Evolutionary conservation across 2,329 filamentous ascomycete species (phyloP).

Genomic region (Talaromyces albobiverticillius): DNA sequence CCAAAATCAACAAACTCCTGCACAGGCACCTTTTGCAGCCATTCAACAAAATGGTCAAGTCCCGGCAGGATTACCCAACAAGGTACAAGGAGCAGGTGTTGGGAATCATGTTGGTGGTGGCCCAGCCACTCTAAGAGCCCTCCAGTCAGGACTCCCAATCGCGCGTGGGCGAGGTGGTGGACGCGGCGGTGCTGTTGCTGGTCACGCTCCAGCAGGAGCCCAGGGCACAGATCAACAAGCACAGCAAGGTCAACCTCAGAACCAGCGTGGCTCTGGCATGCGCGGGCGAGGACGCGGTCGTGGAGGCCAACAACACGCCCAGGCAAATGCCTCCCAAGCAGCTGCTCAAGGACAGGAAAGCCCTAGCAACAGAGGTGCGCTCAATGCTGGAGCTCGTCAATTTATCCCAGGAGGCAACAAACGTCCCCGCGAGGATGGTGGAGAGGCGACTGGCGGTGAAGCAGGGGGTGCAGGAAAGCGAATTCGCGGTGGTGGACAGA

Average conservation of each 20-base stretch:
- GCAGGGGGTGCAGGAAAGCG: constrained; percentile 38
- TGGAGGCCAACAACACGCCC: constrained; percentile 27
- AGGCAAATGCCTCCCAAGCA: constrained; percentile 26
- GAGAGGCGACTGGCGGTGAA: constrained; percentile 27
- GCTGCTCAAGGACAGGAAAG: constrained; percentile 26
- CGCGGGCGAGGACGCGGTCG: constrained; percentile 40
- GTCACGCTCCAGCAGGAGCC: neutral
- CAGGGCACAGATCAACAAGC: constrained; percentile 5
- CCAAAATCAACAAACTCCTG: constrained; percentile 1
- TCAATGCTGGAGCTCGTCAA: constrained; percentile 51
- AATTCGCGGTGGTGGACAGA: constrained; percentile 43
- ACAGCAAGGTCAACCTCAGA: constrained; percentile 6
- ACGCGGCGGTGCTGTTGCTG: constrained; percentile 1
- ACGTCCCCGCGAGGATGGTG: constrained; percentile 53
- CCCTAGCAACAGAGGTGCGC: constrained; percentile 32
- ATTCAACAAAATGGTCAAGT: constrained; percentile 15
- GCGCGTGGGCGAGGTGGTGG: constrained; percentile 41
- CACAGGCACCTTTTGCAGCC: constrained; percentile 22
- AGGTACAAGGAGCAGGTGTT: constrained; percentile 24
- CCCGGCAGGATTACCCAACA: constrained; percentile 25
- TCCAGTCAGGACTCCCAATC: constrained; percentile 46
- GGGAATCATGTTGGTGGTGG: constrained; percentile 27
- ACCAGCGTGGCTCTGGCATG: constrained; percentile 12
- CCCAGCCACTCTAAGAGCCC: constrained; percentile 40
- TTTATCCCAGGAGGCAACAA: constrained; percentile 59